Conservation (phyloP, 2,329 filamentous ascomycete genomes). For the Alternaria sp. region DNA sequence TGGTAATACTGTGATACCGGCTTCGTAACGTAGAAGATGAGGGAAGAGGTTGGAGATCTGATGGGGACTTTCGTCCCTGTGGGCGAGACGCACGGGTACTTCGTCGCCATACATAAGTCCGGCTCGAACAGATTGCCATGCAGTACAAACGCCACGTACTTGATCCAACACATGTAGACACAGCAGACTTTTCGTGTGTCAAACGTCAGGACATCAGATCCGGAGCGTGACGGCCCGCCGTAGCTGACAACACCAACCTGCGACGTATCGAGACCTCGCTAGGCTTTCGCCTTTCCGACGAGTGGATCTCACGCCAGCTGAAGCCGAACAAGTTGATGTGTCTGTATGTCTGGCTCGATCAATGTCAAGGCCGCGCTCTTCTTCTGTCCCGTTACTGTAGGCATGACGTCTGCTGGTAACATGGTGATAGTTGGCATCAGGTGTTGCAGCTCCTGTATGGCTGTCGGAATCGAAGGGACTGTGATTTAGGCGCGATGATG, state of each 20-base stretch:
- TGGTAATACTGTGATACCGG: conserved; percentile 58
- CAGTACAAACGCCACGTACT: conserved; percentile 32
- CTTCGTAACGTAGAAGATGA: conserved; percentile 48
- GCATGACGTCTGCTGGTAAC: conserved; percentile 38
- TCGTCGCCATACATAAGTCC: conserved; percentile 32
- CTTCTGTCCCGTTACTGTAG: conserved; percentile 31
- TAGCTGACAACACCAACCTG: conserved; percentile 33
- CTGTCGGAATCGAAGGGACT: conserved; percentile 11
- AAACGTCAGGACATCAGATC: conserved; percentile 32
- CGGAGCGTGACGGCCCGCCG: conserved; percentile 49
- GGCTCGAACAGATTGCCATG: conserved; percentile 15
- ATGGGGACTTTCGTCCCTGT: conserved; percentile 46
- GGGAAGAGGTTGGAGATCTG: conserved; percentile 54
- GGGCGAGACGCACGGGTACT: conserved; percentile 59
- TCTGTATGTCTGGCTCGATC: conserved; percentile 55
- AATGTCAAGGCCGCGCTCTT: conserved; percentile 48
- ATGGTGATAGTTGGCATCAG: conserved; percentile 39
- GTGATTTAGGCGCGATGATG: conserved; percentile 35
- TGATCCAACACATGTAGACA: conserved; percentile 32
- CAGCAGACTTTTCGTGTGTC: conserved; percentile 7
- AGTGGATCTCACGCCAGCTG: conserved; percentile 56
- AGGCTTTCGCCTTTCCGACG: conserved; percentile 62
- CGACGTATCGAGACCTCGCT: conserved; percentile 61
- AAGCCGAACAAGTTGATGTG: conserved; percentile 37
- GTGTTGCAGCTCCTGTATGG: conserved; percentile 43